These are phyloP conservation scores for Blastocystis sp. DNA, from an alignment of 352 stramenopile species.

Conservation along the genomic window DNA sequence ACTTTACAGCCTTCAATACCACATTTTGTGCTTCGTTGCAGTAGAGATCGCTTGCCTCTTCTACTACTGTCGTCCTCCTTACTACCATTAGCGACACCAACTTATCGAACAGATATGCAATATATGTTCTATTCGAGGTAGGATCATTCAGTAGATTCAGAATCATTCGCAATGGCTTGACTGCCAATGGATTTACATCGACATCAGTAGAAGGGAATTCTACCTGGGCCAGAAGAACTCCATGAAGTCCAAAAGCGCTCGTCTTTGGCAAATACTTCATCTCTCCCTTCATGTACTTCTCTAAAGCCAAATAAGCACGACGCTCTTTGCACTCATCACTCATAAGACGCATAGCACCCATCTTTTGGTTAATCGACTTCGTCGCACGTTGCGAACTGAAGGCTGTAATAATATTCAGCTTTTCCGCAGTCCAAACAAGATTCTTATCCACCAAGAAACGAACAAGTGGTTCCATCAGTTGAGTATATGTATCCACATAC, in stretches of 20 bases:
- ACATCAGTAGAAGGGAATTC: neutral
- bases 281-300: neutral
- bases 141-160: conserved; percentile 27
- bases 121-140: neutral
- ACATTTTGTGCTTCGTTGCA: neutral
- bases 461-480: conserved; percentile 25
- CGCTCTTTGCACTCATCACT: neutral
- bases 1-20: neutral
- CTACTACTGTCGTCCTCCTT: neutral
- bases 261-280: neutral
- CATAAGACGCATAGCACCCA: neutral
- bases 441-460: conserved; percentile 4
- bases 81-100: too few relatives aligned
- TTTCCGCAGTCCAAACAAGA: neutral
- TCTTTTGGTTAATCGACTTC: neutral
- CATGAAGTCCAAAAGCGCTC: neutral
- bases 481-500: neutral
- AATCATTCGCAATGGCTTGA: neutral
- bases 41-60: neutral
- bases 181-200: neutral
- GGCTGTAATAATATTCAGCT: neutral
- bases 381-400: neutral
- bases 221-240: neutral
- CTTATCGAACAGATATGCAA: neutral
- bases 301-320: neutral